These are phyloP conservation scores for Chloris gayana DNA, from an alignment of 176 grass and related monocot species.

Conservation along the genomic window DNA sequence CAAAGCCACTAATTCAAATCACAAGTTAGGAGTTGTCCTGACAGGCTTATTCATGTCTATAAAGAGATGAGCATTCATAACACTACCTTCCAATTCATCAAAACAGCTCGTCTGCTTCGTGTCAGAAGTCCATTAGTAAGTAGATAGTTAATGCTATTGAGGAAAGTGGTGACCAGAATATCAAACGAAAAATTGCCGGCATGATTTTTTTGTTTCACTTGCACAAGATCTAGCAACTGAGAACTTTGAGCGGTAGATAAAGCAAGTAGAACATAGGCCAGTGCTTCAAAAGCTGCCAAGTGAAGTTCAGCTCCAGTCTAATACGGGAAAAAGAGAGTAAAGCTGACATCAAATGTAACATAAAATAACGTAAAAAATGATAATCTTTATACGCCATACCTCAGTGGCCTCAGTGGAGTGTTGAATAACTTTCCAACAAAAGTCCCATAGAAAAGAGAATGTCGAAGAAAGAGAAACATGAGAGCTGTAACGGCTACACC, in stretches of 20 bases:
- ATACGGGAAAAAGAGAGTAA: conserved; percentile 23
- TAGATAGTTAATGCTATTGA: conserved; percentile 73
- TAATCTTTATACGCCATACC: conserved; percentile 47
- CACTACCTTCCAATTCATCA: conserved; percentile 89
- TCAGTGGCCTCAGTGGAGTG: conserved; percentile 60
- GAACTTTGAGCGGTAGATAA: conserved; percentile 45
- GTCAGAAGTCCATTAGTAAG: conserved; percentile 76
- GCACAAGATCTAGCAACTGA: conserved; percentile 45
- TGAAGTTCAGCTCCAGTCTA: conserved; percentile 84
- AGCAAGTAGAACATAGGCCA: conserved; percentile 64
- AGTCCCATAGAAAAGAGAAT: conserved; percentile 75
- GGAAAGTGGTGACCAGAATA: conserved; percentile 55
- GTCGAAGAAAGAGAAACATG: conserved; percentile 51
- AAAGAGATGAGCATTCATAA: background rate
- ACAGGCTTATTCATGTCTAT: background rate
- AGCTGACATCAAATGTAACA: conserved; percentile 18
- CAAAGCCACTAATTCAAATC: conserved; percentile 81
- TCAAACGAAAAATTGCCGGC: conserved; percentile 57
- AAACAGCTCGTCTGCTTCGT: conserved; percentile 85
- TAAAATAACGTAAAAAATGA: conserved; percentile 28
- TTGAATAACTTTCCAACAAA: conserved; percentile 80
- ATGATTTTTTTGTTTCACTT: conserved; percentile 33
- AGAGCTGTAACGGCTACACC: conserved; percentile 58
- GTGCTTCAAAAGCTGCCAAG: conserved; percentile 87
- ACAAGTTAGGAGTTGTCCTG: conserved; percentile 35